Base-by-base conservation (phyloP, 495 filamentous ascomycete species). In the Aspergillus bertholletiae region DNA sequence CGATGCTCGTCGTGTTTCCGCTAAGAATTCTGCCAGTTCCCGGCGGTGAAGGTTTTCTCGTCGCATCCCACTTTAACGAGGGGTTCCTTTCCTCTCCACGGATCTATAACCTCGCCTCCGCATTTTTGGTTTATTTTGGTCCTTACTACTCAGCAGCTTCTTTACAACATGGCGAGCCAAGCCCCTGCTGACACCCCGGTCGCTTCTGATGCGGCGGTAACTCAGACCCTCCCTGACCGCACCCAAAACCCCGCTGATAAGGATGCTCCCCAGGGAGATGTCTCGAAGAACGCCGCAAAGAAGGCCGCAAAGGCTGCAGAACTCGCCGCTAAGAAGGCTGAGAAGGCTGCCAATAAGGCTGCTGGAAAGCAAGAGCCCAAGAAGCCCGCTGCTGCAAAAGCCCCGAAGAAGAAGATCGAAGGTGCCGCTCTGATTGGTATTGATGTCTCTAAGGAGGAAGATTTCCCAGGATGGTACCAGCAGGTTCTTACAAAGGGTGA, bases 401-500 rank as follows among this genome's bases (percentile, higher is more conserved):
- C 68, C 21, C 54, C 71, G 15, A 59, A 70, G 41, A 81, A 82
- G 65, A 84, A 82, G 66, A 74, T 74, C 17, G 82, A 84, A 24
- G 84, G 79, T 41, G 76, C 79, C 26, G 82, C 81, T 49, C 69
- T 96, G 57, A 96, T 95, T 62, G 90, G 92, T 61, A 96, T 97
- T 57, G 90, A 90, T 58, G 81, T 85, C 18, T 72, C 77, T 48
- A 97, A 97, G 72, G 80, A 87, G 49, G 83, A 85, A n/a, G 88
- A 96, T 74, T 94, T 98, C 69, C 79, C 89, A 20, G 81, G 81
- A 64, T 97, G 94, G 94, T 98, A 98, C 68, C 89, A 95, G 71
- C 91, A 98, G 70, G 87, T 96, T 35, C 84, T 98, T 35, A 86
- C 88, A 55, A 98, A 98, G 80, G 89, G 89, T 65, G 88, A 96